Evolutionary conservation across 1,284 basidiomycete genomes (phyloP).

Genomic region (Cryptococcus neoformans): DNA sequence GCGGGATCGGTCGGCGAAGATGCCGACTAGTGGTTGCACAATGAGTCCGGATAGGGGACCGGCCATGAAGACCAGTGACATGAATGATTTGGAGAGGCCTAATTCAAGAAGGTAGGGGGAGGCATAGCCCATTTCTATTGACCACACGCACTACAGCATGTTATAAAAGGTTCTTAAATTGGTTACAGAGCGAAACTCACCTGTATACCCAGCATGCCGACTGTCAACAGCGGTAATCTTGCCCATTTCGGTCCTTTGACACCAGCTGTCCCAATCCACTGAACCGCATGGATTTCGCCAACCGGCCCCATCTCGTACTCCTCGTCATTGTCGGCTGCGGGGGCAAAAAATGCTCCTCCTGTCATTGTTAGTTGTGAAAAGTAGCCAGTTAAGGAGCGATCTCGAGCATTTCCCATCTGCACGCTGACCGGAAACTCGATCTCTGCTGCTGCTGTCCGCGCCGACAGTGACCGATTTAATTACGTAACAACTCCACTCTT

Average conservation of each 20-base stretch:
- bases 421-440: too few relatives aligned
- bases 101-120: conserved; percentile 89
- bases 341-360: conserved; percentile 32
- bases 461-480: neutral
- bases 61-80: conserved; percentile 90
- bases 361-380: conserved; percentile 20
- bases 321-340: conserved; percentile 20
- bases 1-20: conserved; percentile 81
- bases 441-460: neutral
- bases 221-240: conserved; percentile 66
- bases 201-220: conserved; percentile 76
- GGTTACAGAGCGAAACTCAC: conserved; percentile 44
- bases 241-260: conserved; percentile 62
- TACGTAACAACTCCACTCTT: neutral
- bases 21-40: conserved; percentile 84
- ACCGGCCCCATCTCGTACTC: conserved; percentile 29
- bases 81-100: conserved; percentile 79
- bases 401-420: too few relatives aligned
- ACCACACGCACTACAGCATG: conserved; percentile 62
- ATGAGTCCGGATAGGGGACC: conserved; percentile 88
- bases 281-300: conserved; percentile 43
- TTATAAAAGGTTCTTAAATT: neutral
- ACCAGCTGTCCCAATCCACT: conserved; percentile 57
- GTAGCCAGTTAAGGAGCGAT: neutral
- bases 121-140: conserved; percentile 89